A percentile compares a stretch with the other conserved stretches of the same genome.
These are phyloP conservation scores for Suillus hirtellus DNA, from an alignment of 768 basidiomycete species.

Conservation along the genomic window DNA sequence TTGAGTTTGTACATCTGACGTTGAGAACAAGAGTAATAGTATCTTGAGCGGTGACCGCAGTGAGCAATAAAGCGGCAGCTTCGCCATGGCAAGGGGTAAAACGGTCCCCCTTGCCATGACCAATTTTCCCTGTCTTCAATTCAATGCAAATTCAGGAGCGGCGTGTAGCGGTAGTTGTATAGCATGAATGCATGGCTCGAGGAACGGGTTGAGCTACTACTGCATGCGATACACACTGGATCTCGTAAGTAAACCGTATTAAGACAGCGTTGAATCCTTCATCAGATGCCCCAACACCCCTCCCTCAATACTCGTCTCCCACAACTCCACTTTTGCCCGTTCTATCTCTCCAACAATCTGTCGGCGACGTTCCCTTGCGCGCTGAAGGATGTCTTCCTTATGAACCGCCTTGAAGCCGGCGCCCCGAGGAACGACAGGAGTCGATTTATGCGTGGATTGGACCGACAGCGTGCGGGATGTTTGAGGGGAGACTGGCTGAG, in stretches of 20 bases:
- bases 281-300: conserved; percentile 55
- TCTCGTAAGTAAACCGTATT: background rate
- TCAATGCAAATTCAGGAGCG: too few relatives aligned
- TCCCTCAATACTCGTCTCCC: conserved; percentile 73
- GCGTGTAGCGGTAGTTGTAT: background rate
- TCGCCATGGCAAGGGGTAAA: too few relatives aligned
- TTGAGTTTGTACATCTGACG: too few relatives aligned
- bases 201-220: background rate
- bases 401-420: conserved; percentile 16
- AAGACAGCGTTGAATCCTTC: conserved; percentile 28
- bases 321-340: conserved; percentile 62
- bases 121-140: too few relatives aligned
- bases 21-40: too few relatives aligned
- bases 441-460: conserved; percentile 9
- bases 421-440: background rate
- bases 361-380: conserved; percentile 54
- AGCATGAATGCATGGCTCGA: background rate
- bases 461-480: conserved; percentile 13
- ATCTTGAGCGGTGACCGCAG: too few relatives aligned
- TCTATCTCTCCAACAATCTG: conserved; percentile 57
- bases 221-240: background rate
- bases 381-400: conserved; percentile 48
- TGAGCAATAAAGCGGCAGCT: too few relatives aligned
- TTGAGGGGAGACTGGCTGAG: conserved; percentile 14
- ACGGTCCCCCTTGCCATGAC: too few relatives aligned